Conservation (phyloP, 768 basidiomycete species). For the Boletus vermiculosoides region DNA sequence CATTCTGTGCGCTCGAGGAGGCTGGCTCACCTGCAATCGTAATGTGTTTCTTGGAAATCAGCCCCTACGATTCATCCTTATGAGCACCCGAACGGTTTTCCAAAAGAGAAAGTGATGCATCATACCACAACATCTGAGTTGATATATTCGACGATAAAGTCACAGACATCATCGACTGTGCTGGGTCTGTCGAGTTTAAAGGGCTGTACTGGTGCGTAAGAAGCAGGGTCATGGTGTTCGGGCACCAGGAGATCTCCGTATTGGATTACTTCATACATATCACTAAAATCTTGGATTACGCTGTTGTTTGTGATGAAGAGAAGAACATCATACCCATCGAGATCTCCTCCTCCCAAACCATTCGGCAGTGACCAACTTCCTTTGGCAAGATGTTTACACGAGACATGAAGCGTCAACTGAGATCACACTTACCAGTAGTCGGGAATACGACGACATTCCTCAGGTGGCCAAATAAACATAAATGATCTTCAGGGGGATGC, state of each 20-base stretch:
- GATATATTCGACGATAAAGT: slow-evolving; percentile 84
- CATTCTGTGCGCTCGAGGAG: neutral
- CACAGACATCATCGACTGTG: slow-evolving; percentile 67
- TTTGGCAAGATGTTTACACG: slow-evolving; percentile 22
- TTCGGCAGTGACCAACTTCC: slow-evolving; percentile 65
- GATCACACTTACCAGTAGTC: slow-evolving; percentile 46
- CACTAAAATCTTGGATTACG: slow-evolving; percentile 39
- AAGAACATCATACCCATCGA: slow-evolving; percentile 58
- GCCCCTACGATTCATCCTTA: slow-evolving; percentile 44
- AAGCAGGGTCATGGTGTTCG: slow-evolving; percentile 47
- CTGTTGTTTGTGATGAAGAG: neutral
- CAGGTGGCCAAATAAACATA: slow-evolving; percentile 58
- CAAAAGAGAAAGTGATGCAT: neutral
- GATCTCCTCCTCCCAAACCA: slow-evolving; percentile 70
- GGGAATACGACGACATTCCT: slow-evolving; percentile 75
- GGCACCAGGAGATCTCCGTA: slow-evolving; percentile 56
- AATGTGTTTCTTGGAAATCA: slow-evolving; percentile 66
- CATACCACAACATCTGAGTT: slow-evolving; percentile 76
- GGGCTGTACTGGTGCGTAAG: slow-evolving; percentile 43
- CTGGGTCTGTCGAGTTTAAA: slow-evolving; percentile 45
- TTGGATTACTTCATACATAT: slow-evolving; percentile 61
- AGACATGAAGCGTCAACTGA: neutral
- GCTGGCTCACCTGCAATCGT: slow-evolving; percentile 60
- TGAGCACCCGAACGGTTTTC: slow-evolving; percentile 3
- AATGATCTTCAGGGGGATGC: slow-evolving; percentile 52